phyloP scores from a whole-genome alignment of 805 yeast species.

The Wickerhamiella occidentalis region DNA sequence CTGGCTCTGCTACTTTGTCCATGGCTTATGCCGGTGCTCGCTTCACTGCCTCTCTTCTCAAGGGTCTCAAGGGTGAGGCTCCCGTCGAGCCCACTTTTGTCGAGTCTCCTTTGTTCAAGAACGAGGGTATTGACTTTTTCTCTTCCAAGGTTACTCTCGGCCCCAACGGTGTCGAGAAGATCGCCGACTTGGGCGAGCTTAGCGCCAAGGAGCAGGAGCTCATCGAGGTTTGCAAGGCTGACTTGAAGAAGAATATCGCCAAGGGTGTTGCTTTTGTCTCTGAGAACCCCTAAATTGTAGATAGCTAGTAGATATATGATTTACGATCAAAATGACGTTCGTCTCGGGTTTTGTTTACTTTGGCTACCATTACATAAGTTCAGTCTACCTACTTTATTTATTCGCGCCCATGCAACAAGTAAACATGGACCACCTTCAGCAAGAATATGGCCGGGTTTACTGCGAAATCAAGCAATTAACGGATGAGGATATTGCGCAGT shows the following conservation, averaged over 20 bases:
- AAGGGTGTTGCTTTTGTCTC: constrained; percentile 80
- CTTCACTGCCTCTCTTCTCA: constrained; percentile 45
- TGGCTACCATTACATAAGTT: neutral
- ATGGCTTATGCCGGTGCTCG: constrained; percentile 89
- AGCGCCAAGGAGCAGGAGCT: constrained; percentile 74
- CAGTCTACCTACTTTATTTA: neutral
- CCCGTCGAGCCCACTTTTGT: constrained; percentile 45
- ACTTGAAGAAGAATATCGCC: constrained; percentile 73
- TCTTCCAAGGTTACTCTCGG: constrained; percentile 92
- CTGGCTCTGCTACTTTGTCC: constrained; percentile 85
- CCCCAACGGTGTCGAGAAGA: constrained; percentile 70
- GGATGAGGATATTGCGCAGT: neutral
- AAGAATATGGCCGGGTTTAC: neutral
- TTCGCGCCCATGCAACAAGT: too few relatives aligned
- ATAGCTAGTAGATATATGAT: neutral
- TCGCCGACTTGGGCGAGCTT: constrained; percentile 69
- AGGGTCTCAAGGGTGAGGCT: constrained; percentile 32
- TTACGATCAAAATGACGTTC: neutral
- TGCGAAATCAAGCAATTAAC: neutral
- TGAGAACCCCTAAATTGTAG: constrained; percentile 27
- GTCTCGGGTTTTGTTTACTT: too few relatives aligned
- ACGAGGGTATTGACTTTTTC: constrained; percentile 92
- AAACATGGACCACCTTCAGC: constrained; percentile 2
- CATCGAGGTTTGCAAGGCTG: constrained; percentile 70
- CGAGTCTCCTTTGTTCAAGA: constrained; percentile 65